These are phyloP conservation scores for Ceriops decandra DNA, from an alignment of 345 rosid species.

Conservation along the genomic window DNA sequence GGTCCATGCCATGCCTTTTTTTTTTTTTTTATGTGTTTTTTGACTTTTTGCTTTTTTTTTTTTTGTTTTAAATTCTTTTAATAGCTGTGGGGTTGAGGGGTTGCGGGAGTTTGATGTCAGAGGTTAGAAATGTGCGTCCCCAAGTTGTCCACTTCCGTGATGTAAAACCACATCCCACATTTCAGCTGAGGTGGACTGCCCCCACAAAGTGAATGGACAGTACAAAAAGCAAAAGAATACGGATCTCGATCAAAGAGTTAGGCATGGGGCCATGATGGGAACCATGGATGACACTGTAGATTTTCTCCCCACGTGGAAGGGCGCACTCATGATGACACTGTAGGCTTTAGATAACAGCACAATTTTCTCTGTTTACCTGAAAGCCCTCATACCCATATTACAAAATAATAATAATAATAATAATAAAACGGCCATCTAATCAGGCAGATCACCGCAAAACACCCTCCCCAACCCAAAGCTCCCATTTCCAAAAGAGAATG, in stretches of 20 bases:
- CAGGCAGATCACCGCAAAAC: neutral
- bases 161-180: constrained; percentile 16
- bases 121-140: constrained; percentile 36
- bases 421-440: neutral
- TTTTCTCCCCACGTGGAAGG: constrained; percentile 41
- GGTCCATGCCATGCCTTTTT: constrained; percentile 20
- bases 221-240: constrained; percentile 25
- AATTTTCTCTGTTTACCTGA: neutral
- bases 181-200: constrained; percentile 35
- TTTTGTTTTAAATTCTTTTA: neutral
- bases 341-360: constrained; percentile 16
- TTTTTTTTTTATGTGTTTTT: neutral
- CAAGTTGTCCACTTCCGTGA: constrained; percentile 44
- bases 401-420: no score
- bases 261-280: constrained; percentile 44
- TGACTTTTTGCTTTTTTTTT: neutral
- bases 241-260: constrained; percentile 33
- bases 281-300: constrained; percentile 22
- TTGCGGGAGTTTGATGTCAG: constrained; percentile 7
- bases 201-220: constrained; percentile 3
- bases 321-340: constrained; percentile 27
- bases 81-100: neutral
- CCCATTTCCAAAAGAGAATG: no score
- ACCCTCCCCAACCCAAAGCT: neutral
- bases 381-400: neutral